Percentiles rank a stretch among this genome's conserved stretches.
Conservation (phyloP, 768 basidiomycete species). For the Fomitopsis serialis region DNA sequence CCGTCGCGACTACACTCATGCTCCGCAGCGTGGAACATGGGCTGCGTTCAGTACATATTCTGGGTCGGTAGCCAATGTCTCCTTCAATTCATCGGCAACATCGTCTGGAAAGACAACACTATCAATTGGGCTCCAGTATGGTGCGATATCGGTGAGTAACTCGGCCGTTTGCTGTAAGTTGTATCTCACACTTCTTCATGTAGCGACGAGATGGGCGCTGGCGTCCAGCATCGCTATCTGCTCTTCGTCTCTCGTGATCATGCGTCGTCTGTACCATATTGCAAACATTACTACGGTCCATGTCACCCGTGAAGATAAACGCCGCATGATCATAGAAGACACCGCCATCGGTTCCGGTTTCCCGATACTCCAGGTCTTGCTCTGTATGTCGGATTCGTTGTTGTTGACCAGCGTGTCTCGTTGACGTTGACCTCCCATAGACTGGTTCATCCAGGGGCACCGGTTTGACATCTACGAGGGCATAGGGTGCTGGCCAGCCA, state of each 20-base stretch:
- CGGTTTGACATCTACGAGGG: slow-evolving; percentile 58
- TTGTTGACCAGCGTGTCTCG: not conserved
- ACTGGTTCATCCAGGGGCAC: slow-evolving; percentile 52
- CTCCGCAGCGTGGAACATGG: slow-evolving; percentile 55
- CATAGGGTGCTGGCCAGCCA: slow-evolving; percentile 45
- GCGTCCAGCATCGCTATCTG: slow-evolving; percentile 32
- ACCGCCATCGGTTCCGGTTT: slow-evolving; percentile 26
- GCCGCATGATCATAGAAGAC: slow-evolving; percentile 25
- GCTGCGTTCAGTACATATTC: slow-evolving; percentile 66
- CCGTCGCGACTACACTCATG: not conserved
- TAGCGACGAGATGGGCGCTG: slow-evolving; percentile 36
- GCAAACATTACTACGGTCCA: slow-evolving; percentile 27
- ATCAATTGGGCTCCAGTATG: slow-evolving; percentile 41
- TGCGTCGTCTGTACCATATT: slow-evolving; percentile 43
- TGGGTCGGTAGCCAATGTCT: slow-evolving; percentile 62
- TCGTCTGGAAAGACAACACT: slow-evolving; percentile 63
- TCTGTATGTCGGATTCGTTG: slow-evolving; percentile 20
- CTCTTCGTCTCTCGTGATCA: slow-evolving; percentile 40
- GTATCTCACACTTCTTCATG: not conserved
- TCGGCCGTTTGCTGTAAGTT: not conserved
- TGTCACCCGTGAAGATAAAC: slow-evolving; percentile 24
- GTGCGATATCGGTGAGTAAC: slow-evolving; percentile 54
- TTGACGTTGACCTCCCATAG: slow-evolving; percentile 25
- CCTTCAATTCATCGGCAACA: slow-evolving; percentile 55
- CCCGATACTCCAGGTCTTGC: slow-evolving; percentile 24